phyloP scores from a whole-genome alignment of 495 filamentous ascomycete species.

The Astrocystis sublimbata region DNA sequence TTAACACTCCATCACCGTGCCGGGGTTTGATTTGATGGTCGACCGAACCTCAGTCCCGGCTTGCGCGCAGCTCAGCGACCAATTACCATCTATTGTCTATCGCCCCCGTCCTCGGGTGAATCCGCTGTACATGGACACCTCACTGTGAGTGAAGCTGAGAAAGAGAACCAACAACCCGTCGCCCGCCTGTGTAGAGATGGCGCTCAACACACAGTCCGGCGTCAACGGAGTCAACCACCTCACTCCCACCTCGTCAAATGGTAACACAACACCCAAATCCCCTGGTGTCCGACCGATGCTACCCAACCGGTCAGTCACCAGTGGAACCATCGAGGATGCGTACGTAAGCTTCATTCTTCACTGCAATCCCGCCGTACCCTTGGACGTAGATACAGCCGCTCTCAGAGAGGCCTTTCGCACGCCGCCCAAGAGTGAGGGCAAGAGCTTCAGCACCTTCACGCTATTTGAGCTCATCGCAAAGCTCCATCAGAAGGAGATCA shows the following conservation, averaged over 20 bases:
- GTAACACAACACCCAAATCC: slow-evolving; percentile 30
- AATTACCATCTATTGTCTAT: neutral
- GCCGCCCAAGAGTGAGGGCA: slow-evolving; percentile 90
- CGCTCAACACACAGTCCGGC: slow-evolving; percentile 31
- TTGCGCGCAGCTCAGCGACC: neutral
- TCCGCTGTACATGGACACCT: slow-evolving; percentile 29
- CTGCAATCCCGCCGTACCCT: slow-evolving; percentile 78
- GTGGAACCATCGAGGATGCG: slow-evolving; percentile 78
- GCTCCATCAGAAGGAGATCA: slow-evolving; percentile 84
- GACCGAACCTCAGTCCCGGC: neutral
- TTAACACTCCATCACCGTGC: neutral
- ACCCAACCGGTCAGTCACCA: slow-evolving; percentile 69
- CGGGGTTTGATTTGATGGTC: neutral
- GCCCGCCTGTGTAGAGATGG: slow-evolving; percentile 34
- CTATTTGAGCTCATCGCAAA: slow-evolving; percentile 81
- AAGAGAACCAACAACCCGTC: too few species aligned
- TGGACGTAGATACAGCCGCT: slow-evolving; percentile 69
- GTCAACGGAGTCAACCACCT: slow-evolving; percentile 34
- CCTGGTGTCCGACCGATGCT: slow-evolving; percentile 44
- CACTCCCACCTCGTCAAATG: slow-evolving; percentile 31
- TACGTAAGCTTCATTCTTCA: slow-evolving; percentile 89
- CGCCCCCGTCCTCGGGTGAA: neutral
- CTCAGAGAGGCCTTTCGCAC: slow-evolving; percentile 78
- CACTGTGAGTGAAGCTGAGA: slow-evolving; percentile 11
- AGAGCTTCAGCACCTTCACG: slow-evolving; percentile 82